Conservation (phyloP, 169 alveolate genomes). For the Eimeria zaria region DNA sequence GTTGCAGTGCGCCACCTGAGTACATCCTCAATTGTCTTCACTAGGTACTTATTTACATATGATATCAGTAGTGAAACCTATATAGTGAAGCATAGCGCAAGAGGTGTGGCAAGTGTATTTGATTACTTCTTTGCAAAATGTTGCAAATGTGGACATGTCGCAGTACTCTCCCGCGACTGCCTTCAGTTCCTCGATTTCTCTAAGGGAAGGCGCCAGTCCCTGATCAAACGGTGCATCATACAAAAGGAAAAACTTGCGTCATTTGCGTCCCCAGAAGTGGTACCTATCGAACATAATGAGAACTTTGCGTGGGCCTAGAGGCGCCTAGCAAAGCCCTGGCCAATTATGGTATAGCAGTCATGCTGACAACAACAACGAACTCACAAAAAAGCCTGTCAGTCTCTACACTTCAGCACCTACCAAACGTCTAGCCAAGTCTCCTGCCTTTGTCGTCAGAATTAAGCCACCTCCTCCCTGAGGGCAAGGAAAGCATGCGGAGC, state of each 20-base stretch:
- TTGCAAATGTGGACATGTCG: slow-evolving; percentile 68
- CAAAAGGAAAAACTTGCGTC: no score
- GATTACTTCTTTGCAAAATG: slow-evolving; percentile 59
- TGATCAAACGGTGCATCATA: background rate
- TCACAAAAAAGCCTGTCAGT: background rate
- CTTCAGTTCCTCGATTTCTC: slow-evolving; percentile 50
- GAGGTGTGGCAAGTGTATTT: background rate
- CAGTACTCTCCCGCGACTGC: slow-evolving; percentile 66
- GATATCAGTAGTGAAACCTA: background rate
- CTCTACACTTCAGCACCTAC: background rate
- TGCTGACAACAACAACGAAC: background rate
- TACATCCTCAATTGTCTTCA: background rate
- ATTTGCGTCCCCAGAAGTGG: background rate
- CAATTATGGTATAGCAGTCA: background rate
- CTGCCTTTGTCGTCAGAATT: slow-evolving; percentile 68
- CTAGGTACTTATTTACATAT: background rate
- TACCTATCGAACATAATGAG: no score
- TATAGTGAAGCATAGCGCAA: background rate
- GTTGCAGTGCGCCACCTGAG: slow-evolving; percentile 55
- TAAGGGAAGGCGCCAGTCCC: slow-evolving; percentile 73
- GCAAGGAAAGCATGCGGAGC: background rate
- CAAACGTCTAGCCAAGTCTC: slow-evolving; percentile 65
- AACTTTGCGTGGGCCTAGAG: background rate
- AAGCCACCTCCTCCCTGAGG: slow-evolving; percentile 65
- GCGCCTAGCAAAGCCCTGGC: background rate